Base-by-base conservation (phyloP, 139 green algal genomes). In the Tetradesmus lagerheimii region DNA sequence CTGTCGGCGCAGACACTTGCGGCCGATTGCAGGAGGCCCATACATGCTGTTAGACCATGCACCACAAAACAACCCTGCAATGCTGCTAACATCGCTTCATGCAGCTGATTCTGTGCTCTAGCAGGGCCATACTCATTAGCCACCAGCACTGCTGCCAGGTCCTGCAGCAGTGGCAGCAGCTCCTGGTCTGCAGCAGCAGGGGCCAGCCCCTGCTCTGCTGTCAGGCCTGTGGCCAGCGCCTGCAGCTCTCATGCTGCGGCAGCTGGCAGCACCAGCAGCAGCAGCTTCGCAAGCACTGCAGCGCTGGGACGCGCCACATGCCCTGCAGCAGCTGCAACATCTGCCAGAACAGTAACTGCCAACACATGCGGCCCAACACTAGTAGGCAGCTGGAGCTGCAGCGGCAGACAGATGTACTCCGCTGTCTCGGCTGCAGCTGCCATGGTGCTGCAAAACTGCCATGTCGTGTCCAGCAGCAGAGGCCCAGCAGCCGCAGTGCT, bases 91-190 rank as follows among this genome's bases (percentile, higher is more conserved):
- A 77, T 35, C 14, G 25, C 29, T 25, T 38, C 16, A 1, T 77
- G 66, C 66, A 77, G 66, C 66, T 35, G 66, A 4, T 77, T 15
- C 23, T 35, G 66, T 16, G 15, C 1, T 4, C 16, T 35, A 37
- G 25, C 50, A 64, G 14, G 16, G 50, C 50, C 50, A 64, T 64
- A 12, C 15, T 64, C 14, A 25, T 6, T 12, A 23, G 50, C 15
- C 14, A 20, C 16, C 12, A 64, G 50, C 66, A 77, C n/a, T 35
- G n/a, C 66, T 37, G 66, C 66, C 25, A 77, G 66, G 66, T 77
- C 66, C 66, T 77, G 66, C 66, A 77, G 66, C 66, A 77, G 66
- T 35, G 66, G 66, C 66, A 77, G 66, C 66, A 77, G 16, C 66
- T 35, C 29, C 29, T 77, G 66, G n/a, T 77, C 37, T 20, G 66